These are phyloP conservation scores for Obba rivulosa DNA, from an alignment of 768 basidiomycete species.

Conservation along the genomic window DNA sequence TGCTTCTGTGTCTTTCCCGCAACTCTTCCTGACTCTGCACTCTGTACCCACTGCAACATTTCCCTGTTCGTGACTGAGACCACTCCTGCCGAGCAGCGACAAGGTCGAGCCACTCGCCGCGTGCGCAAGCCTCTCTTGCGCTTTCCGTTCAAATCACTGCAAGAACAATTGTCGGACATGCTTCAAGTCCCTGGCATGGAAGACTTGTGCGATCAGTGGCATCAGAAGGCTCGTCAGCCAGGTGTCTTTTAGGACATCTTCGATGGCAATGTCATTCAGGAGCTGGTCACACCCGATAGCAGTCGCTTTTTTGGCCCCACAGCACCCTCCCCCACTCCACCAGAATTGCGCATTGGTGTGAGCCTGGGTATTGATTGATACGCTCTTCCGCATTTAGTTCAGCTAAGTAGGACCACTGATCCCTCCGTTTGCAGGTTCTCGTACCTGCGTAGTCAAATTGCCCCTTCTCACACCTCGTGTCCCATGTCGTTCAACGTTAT, in stretches of 20 bases:
- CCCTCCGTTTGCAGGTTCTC: constrained; percentile 27
- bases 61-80: too few relatives aligned
- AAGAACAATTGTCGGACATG: constrained; percentile 14
- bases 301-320: constrained; percentile 20
- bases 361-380: constrained; percentile 29
- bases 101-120: too few relatives aligned
- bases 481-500: constrained; percentile 29
- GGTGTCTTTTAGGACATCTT: constrained; percentile 22
- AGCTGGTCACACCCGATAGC: constrained; percentile 21
- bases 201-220: constrained; percentile 17
- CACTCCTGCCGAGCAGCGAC: too few relatives aligned
- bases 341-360: constrained; percentile 25
- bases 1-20: neutral
- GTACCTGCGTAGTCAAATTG: constrained; percentile 28
- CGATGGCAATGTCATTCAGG: constrained; percentile 22
- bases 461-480: constrained; percentile 30
- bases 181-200: constrained; percentile 19
- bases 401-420: neutral
- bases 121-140: constrained; percentile 2
- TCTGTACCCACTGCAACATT: too few relatives aligned
- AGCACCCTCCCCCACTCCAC: too few relatives aligned
- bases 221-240: neutral
- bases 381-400: neutral
- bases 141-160: constrained; percentile 5
- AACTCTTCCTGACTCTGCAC: too few relatives aligned